Percentiles rank a stretch among this genome's conserved stretches.
Evolutionary conservation across 2,329 filamentous ascomycete genomes (phyloP).

Genomic region (Atkinsonella texensis): DNA sequence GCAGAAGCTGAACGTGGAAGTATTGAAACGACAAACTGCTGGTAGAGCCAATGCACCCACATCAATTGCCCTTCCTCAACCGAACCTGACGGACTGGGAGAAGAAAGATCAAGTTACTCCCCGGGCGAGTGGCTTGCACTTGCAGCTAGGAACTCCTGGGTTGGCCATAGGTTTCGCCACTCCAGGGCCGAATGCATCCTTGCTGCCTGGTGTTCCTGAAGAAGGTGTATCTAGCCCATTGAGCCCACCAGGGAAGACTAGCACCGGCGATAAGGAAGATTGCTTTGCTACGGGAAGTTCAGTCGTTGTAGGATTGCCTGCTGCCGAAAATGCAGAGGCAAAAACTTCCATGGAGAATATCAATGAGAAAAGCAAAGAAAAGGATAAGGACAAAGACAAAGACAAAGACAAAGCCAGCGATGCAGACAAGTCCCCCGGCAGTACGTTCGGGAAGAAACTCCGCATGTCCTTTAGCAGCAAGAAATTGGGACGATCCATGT

Average conservation of each 20-base stretch:
- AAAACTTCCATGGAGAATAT: constrained; percentile 34
- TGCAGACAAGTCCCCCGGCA: constrained; percentile 45
- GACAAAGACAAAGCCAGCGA: constrained; percentile 32
- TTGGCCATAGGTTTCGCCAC: constrained; percentile 69
- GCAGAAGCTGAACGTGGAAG: constrained; percentile 50
- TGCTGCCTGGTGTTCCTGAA: constrained; percentile 37
- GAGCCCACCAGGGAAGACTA: constrained; percentile 44
- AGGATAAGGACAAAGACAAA: constrained; percentile 33
- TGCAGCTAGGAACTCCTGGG: constrained; percentile 58
- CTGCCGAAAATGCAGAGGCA: constrained; percentile 35
- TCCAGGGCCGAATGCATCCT: constrained; percentile 30
- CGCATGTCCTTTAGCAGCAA: constrained; percentile 74
- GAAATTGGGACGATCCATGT: constrained; percentile 62
- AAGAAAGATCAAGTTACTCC: constrained; percentile 40
- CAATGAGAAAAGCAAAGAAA: constrained; percentile 34
- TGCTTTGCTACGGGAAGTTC: constrained; percentile 57
- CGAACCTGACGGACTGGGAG: constrained; percentile 23
- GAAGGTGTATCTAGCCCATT: constrained; percentile 30
- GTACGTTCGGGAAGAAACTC: constrained; percentile 76
- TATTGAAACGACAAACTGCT: constrained; percentile 45
- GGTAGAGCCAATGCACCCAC: constrained; percentile 45
- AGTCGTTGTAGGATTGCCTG: constrained; percentile 1
- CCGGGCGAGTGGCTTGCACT: constrained; percentile 50
- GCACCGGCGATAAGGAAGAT: constrained; percentile 56
- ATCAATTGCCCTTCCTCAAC: constrained; percentile 39